A percentile compares a stretch with the other conserved stretches of the same genome.
These are phyloP conservation scores for Calocera viscosa DNA, from an alignment of 768 basidiomycete genomes.

Conservation along the genomic window DNA sequence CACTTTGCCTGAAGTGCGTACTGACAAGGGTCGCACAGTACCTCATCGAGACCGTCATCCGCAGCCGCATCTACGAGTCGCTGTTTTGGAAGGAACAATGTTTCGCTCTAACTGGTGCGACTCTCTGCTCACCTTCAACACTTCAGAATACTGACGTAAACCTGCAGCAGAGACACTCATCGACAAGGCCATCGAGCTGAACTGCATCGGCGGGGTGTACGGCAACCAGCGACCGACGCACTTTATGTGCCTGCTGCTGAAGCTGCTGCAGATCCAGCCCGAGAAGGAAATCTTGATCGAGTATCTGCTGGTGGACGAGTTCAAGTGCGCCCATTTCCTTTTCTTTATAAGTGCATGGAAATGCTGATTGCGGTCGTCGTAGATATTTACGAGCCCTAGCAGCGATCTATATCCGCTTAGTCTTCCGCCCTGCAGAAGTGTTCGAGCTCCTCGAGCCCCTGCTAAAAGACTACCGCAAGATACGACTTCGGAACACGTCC, in stretches of 20 bases:
- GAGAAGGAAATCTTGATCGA: slow-evolving; percentile 95
- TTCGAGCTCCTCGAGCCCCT: slow-evolving; percentile 90
- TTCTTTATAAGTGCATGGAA: background rate
- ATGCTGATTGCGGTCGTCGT: slow-evolving; percentile 11
- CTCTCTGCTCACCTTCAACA: background rate
- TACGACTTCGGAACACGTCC: slow-evolving; percentile 68
- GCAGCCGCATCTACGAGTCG: slow-evolving; percentile 91
- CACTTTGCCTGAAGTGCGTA: slow-evolving; percentile 9
- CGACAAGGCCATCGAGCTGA: slow-evolving; percentile 77
- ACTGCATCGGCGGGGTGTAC: slow-evolving; percentile 83
- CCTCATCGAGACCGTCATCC: slow-evolving; percentile 91
- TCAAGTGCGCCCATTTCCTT: slow-evolving; percentile 71
- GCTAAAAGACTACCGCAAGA: slow-evolving; percentile 84
- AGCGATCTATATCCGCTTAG: slow-evolving; percentile 88
- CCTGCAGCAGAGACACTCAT: slow-evolving; percentile 78
- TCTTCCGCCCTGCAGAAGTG: slow-evolving; percentile 78
- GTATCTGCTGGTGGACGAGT: slow-evolving; percentile 91
- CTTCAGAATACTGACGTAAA: background rate
- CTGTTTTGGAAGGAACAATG: slow-evolving; percentile 97
- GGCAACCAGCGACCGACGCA: slow-evolving; percentile 90
- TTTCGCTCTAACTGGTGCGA: slow-evolving; percentile 81
- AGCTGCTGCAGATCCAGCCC: slow-evolving; percentile 91
- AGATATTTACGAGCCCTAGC: slow-evolving; percentile 92
- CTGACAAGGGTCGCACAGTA: slow-evolving; percentile 41
- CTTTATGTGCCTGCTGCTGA: slow-evolving; percentile 83